Evolutionary conservation across 1,284 basidiomycete species (phyloP), one percentile per base, ranked within the genome.

Genomic region (Inonotus hispidus): DNA sequence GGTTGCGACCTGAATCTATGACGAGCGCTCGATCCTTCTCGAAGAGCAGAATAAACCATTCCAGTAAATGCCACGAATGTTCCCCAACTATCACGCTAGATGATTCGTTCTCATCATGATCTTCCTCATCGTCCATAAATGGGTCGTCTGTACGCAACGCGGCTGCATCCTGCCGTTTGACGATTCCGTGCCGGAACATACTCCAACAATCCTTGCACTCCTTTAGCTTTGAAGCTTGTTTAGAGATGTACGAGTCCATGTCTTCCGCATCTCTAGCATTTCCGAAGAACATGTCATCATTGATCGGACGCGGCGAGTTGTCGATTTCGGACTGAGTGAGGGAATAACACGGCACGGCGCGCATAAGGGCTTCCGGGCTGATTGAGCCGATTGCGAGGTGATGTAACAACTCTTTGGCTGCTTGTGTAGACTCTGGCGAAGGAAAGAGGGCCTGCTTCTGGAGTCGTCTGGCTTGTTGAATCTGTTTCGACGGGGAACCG

Each of bases 31-130:
- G 82, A 64, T 90, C 87, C 65, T 77, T 79, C 68, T 90, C 86
- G 63, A 88, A 86, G 16, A 88, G 63, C 23, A 71, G 67, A n/a
- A 90, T 53, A 1, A 90, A 66, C 83, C 85, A 89, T 25, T 82
- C 79, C 21, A 90, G 74, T 21, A 85, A 69, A 32, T 79, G 77
- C 88, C 88, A 90, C 10, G 86, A 82, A 64, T 83, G 72, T 57
- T 79, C 76, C 29, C 80, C 82, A 29, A 90, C 77, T 32, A 78
- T 68, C 39, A 70, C 68, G 39, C 72, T 72, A 37, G 65, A 46
- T 16, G 32, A 70, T 32, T 71, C 70, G 43, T 53, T 58, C 54
- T 62, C 63, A 3, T 68, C 65, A 0, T 70, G 66, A 37, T 68
- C 67, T 38, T 69, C 63, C 54, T 69, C 67, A 32, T 54, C 50